Evolutionary conservation across 2,329 filamentous ascomycete genomes (phyloP).

Genomic region (Penicillium crustosum): DNA sequence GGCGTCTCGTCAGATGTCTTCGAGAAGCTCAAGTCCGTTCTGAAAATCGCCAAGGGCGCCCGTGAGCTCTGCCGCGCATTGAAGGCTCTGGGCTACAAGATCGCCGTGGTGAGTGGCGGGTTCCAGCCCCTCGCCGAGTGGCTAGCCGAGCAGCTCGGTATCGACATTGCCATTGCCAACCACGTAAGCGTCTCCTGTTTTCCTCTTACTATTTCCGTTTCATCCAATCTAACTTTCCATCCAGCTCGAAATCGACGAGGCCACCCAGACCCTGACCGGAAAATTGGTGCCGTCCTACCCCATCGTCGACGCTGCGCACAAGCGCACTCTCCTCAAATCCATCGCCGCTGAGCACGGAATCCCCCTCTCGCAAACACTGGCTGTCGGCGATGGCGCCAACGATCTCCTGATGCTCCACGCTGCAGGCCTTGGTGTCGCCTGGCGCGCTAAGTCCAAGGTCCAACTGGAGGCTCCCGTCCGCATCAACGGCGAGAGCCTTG

Average conservation of each 20-base stretch:
- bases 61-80: constrained; percentile 70
- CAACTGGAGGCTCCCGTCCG: constrained; percentile 61
- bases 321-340: constrained; percentile 54
- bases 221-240: neutral
- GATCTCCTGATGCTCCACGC: constrained; percentile 65
- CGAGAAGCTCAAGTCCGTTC: constrained; percentile 68
- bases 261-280: constrained; percentile 55
- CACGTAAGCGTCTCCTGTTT: constrained; percentile 53
- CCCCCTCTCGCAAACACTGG: constrained; percentile 55
- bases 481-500: constrained; percentile 58
- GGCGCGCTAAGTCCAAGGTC: constrained; percentile 64
- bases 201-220: neutral
- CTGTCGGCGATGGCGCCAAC: constrained; percentile 65
- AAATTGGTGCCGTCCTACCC: constrained; percentile 53
- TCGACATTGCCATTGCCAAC: constrained; percentile 89
- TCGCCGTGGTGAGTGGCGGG: constrained; percentile 87
- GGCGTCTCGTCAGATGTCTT: constrained; percentile 79
- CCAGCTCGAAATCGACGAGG: constrained; percentile 51
- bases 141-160: constrained; percentile 75
- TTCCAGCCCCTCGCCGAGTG: constrained; percentile 87
- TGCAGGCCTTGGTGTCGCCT: constrained; percentile 62
- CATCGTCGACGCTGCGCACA: constrained; percentile 61
- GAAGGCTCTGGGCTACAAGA: constrained; percentile 77
- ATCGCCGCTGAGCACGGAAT: constrained; percentile 58
- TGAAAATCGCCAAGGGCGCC: constrained; percentile 81